Conservation (phyloP, 2,329 filamentous ascomycete species). For the Curvularia lunata region DNA sequence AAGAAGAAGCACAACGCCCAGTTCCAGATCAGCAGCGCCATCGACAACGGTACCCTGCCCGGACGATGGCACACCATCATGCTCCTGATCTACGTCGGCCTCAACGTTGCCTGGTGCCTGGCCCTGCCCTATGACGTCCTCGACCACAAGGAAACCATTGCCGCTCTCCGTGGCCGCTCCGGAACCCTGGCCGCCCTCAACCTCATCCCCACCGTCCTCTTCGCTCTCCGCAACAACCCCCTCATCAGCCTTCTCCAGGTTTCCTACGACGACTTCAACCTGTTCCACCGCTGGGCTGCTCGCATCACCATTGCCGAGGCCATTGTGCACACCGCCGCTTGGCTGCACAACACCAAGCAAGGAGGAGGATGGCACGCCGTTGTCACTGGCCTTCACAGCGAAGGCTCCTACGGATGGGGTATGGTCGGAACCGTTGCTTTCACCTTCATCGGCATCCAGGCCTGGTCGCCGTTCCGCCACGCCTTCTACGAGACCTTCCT, state of each 20-base stretch:
- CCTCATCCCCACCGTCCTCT: slow-evolving; percentile 87
- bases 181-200: slow-evolving; percentile 86
- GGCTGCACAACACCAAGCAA: slow-evolving; percentile 69
- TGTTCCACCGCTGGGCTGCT: slow-evolving; percentile 83
- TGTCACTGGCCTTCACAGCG: slow-evolving; percentile 59
- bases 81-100: slow-evolving; percentile 69
- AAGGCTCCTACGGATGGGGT: slow-evolving; percentile 70
- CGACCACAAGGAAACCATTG: slow-evolving; percentile 65
- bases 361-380: slow-evolving; percentile 69
- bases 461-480: slow-evolving; percentile 82
- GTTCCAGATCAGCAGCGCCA: slow-evolving; percentile 69
- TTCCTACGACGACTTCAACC: slow-evolving; percentile 96
- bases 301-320: slow-evolving; percentile 73
- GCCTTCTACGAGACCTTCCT: slow-evolving; percentile 98
- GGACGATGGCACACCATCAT: slow-evolving; percentile 78
- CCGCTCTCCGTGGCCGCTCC: slow-evolving; percentile 83
- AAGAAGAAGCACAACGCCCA: slow-evolving; percentile 78
- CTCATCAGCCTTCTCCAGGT: slow-evolving; percentile 81
- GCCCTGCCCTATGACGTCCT: slow-evolving; percentile 65
- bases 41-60: slow-evolving; percentile 78
- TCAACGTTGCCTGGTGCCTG: slow-evolving; percentile 79
- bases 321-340: slow-evolving; percentile 73
- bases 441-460: slow-evolving; percentile 69
- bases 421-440: slow-evolving; percentile 67
- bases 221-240: slow-evolving; percentile 92